Percentiles rank a stretch among this genome's conserved stretches.
Conservation (phyloP, 2,329 filamentous ascomycete genomes). For the Grosmannia huntii region DNA sequence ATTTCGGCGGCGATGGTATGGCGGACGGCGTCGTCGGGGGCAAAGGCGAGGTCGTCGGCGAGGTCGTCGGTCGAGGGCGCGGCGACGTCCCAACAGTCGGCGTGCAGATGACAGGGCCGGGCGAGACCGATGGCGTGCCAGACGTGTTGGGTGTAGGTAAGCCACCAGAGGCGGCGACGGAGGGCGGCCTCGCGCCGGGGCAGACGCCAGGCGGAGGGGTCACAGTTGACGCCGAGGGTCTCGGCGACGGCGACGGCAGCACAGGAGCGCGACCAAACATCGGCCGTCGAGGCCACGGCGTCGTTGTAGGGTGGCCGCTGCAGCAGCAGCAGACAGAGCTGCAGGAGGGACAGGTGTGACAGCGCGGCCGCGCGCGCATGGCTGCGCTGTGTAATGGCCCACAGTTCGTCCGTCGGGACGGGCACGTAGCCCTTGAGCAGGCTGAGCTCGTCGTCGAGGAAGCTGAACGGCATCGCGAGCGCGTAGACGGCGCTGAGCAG, state of each 20-base stretch:
- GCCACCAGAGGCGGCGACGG: slow-evolving; percentile 16
- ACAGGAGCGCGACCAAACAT: slow-evolving; percentile 15
- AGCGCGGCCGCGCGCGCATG: slow-evolving; percentile 12
- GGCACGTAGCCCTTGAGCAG: slow-evolving; percentile 14
- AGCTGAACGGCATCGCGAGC: slow-evolving; percentile 15
- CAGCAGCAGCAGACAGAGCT: slow-evolving; percentile 14
- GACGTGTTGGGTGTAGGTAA: slow-evolving; percentile 13
- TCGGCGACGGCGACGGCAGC: slow-evolving; percentile 14
- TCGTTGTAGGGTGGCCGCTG: slow-evolving; percentile 14
- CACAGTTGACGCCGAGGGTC: slow-evolving; percentile 14
- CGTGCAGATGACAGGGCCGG: slow-evolving; percentile 13
- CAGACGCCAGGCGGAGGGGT: slow-evolving; percentile 14
- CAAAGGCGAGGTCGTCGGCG: slow-evolving; percentile 5
- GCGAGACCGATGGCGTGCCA: slow-evolving; percentile 13
- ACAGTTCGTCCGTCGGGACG: slow-evolving; percentile 15
- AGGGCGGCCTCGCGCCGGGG: slow-evolving; percentile 13
- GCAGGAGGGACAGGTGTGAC: slow-evolving; percentile 13
- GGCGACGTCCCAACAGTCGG: slow-evolving; percentile 13
- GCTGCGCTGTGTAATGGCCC: slow-evolving; percentile 15
- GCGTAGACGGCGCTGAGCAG: slow-evolving; percentile 14
- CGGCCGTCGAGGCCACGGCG: slow-evolving; percentile 13
- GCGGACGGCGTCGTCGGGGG: not conserved
- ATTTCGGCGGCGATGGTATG: slow-evolving; percentile 5
- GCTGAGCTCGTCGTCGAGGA: slow-evolving; percentile 16
- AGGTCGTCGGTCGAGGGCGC: slow-evolving; percentile 11